phyloP scores from a whole-genome alignment of 805 yeast genomes.

The Saccharomycopsis javanensis region DNA sequence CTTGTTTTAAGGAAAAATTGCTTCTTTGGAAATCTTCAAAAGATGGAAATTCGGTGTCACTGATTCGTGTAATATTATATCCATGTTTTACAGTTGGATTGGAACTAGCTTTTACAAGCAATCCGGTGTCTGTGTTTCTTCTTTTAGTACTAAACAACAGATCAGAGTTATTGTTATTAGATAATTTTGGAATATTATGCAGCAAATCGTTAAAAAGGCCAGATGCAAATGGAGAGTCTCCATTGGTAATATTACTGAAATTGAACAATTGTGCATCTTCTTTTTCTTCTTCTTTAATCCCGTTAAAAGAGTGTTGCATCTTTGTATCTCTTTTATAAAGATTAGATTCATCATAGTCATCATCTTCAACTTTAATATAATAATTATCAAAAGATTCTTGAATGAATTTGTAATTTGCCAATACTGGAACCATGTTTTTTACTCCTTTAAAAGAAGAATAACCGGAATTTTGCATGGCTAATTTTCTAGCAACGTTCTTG shows the following conservation, averaged over 20 bases:
- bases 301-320: too few species aligned
- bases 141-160: not conserved
- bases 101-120: not conserved
- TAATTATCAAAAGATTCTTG: not conserved
- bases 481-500: conserved; percentile 28
- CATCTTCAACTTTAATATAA: not conserved
- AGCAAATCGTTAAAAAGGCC: not conserved
- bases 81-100: too few species aligned
- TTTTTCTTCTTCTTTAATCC: not conserved
- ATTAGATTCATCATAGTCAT: too few species aligned
- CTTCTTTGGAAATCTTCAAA: not conserved
- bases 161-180: not conserved
- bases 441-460: conserved; percentile 1
- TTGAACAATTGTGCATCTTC: not conserved
- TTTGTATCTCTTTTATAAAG: too few species aligned
- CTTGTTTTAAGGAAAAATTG: not conserved
- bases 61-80: not conserved
- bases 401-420: not conserved
- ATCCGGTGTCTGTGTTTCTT: not conserved
- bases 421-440: not conserved
- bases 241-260: not conserved
- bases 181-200: not conserved
- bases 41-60: not conserved
- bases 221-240: not conserved
- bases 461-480: conserved; percentile 19